Conservation (phyloP, 768 basidiomycete genomes). For the Tricholoma saponaceum region DNA sequence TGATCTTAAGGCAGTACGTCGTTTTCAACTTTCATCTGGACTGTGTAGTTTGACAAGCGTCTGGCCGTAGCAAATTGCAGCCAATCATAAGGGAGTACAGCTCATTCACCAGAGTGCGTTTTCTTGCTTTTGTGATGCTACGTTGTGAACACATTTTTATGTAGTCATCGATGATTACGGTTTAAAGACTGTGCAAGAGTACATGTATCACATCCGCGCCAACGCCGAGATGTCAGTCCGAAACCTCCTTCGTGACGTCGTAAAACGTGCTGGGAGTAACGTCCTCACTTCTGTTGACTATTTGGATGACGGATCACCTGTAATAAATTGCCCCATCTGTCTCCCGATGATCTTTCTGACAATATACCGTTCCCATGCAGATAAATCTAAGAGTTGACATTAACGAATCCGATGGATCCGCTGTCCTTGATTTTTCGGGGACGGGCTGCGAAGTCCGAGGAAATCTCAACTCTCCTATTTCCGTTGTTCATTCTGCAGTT, state of each 20-base stretch:
- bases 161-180: constrained; percentile 85
- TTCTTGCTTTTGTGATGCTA: neutral
- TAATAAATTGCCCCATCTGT: constrained; percentile 26
- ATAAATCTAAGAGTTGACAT: constrained; percentile 78
- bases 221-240: constrained; percentile 90
- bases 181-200: constrained; percentile 83
- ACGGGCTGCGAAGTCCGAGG: constrained; percentile 83
- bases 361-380: constrained; percentile 28
- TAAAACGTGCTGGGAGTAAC: constrained; percentile 60
- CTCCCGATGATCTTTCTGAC: neutral
- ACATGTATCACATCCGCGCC: constrained; percentile 86
- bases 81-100: constrained; percentile 89
- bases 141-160: constrained; percentile 5
- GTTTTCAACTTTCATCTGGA: neutral
- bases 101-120: constrained; percentile 72
- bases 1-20: constrained; percentile 80
- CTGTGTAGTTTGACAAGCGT: constrained; percentile 2
- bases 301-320: constrained; percentile 85
- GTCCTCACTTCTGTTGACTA: constrained; percentile 74
- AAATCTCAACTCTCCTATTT: constrained; percentile 81
- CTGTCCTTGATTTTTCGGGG: constrained; percentile 81
- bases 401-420: constrained; percentile 66
- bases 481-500: constrained; percentile 82
- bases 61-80: constrained; percentile 75
- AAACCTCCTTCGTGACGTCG: constrained; percentile 73